These are phyloP conservation scores for Diaporthe aspalathi DNA, from an alignment of 2,329 filamentous ascomycete genomes.

Conservation along the genomic window DNA sequence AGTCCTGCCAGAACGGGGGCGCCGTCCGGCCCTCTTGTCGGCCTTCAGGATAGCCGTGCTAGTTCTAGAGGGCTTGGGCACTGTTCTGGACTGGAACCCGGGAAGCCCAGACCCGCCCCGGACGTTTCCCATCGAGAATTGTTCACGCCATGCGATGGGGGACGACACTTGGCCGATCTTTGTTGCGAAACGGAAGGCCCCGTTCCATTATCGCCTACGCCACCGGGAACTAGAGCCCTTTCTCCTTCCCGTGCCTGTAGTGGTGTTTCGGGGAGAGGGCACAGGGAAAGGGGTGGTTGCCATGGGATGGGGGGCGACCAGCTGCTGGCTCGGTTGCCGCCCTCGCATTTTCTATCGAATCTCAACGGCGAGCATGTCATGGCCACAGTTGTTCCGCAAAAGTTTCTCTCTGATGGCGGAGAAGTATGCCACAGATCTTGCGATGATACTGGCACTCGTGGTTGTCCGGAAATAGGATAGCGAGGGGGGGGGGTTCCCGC, in stretches of 20 bases:
- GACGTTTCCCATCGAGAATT: no score
- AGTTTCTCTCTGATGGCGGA: no score
- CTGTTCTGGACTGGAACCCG: no score
- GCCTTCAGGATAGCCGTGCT: no score
- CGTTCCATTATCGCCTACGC: background rate
- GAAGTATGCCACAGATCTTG: no score
- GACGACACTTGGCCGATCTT: background rate
- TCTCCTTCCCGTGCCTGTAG: conserved; percentile 9
- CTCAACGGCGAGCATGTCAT: no score
- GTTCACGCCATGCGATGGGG: background rate
- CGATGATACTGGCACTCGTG: background rate
- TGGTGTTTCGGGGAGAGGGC: background rate
- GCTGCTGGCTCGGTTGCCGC: no score
- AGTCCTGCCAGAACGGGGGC: background rate
- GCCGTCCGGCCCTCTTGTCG: fast-evolving
- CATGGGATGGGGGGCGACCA: no score
- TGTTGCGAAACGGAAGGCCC: background rate
- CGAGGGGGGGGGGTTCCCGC: conserved; percentile 15
- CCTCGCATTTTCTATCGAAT: no score
- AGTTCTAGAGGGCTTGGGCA: no score
- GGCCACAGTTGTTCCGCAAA: no score
- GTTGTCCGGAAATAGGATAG: conserved; percentile 11
- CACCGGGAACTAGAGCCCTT: conserved; percentile 1
- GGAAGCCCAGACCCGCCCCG: no score
- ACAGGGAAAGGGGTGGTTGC: background rate